phyloP scores from a whole-genome alignment of 2,329 filamentous ascomycete species.

The Emergomyces orientalis region DNA sequence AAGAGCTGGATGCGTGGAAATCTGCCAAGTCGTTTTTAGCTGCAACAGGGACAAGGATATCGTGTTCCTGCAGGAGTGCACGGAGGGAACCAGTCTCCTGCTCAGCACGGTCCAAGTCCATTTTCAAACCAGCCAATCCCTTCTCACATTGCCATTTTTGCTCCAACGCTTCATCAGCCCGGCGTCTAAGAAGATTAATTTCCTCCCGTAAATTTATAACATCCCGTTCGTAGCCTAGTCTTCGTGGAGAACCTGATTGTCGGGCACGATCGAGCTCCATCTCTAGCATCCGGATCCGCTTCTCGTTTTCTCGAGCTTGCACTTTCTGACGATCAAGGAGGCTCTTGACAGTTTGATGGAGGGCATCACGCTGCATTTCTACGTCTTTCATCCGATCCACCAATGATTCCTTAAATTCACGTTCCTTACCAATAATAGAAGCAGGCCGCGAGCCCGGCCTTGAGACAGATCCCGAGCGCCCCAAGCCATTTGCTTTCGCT shows the following conservation, averaged over 20 bases:
- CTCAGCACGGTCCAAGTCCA: conserved; percentile 92
- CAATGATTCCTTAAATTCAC: conserved; percentile 58
- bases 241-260: conserved; percentile 55
- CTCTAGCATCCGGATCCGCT: conserved; percentile 68
- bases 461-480: conserved; percentile 44
- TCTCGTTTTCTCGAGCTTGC: conserved; percentile 73
- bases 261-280: conserved; percentile 66
- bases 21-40: conserved; percentile 34
- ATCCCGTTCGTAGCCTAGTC: conserved; percentile 74
- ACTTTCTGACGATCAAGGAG: conserved; percentile 77
- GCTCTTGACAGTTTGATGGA: conserved; percentile 78
- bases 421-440: conserved; percentile 43
- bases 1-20: conserved; percentile 55
- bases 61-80: conserved; percentile 67
- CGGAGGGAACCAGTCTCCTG: conserved; percentile 83
- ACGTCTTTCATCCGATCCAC: conserved; percentile 82
- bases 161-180: conserved; percentile 87
- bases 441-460: conserved; percentile 40
- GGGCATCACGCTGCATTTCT: conserved; percentile 83
- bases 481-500: conserved; percentile 33
- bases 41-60: conserved; percentile 59
- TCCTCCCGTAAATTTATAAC: conserved; percentile 72
- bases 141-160: conserved; percentile 96
- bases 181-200: conserved; percentile 70
- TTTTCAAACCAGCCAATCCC: conserved; percentile 77